phyloP scores from a whole-genome alignment of 257 asterid genomes.

The Mitragyna speciosa region DNA sequence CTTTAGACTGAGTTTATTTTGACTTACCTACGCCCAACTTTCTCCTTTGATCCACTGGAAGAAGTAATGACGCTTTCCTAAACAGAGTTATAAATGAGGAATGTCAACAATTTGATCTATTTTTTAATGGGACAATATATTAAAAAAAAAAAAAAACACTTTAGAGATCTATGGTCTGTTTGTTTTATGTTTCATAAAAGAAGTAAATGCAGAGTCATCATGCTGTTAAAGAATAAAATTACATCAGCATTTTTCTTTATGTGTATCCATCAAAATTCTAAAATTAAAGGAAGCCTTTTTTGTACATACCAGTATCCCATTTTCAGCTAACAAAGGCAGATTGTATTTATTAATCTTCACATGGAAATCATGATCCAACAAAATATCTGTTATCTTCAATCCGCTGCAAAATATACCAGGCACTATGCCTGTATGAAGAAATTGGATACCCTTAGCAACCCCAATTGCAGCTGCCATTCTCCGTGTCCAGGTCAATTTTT shows the following conservation, averaged over 20 bases:
- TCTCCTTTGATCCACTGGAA: conserved; percentile 51
- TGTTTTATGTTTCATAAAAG: not conserved
- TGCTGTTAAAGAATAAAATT: not conserved
- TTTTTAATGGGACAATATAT: not conserved
- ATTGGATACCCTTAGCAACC: conserved; percentile 69
- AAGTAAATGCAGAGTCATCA: not conserved
- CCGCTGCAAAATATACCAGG: conserved; percentile 69
- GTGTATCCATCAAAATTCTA: not conserved
- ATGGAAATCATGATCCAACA: conserved; percentile 61
- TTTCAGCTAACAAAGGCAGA: conserved; percentile 55
- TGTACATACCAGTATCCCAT: conserved; percentile 43
- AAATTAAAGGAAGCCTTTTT: conserved; percentile 1
- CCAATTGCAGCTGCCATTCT: conserved; percentile 74
- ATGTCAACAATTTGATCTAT: not conserved
- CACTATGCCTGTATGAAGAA: conserved; percentile 83
- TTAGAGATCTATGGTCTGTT: not conserved
- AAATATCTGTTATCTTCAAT: conserved; percentile 65
- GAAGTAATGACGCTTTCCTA: conserved; percentile 40
- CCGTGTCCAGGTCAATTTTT: conserved; percentile 60
- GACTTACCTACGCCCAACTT: conserved; percentile 40
- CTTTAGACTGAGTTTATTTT: not conserved
- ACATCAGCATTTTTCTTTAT: not conserved
- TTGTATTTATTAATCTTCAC: conserved; percentile 77
- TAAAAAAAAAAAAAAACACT: not conserved
- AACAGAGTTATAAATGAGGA: not conserved